Evolutionary conservation across 108 stramenopile species (phyloP), one percentile per base, ranked within the genome.

Genomic region (Skeletonema grethae): DNA sequence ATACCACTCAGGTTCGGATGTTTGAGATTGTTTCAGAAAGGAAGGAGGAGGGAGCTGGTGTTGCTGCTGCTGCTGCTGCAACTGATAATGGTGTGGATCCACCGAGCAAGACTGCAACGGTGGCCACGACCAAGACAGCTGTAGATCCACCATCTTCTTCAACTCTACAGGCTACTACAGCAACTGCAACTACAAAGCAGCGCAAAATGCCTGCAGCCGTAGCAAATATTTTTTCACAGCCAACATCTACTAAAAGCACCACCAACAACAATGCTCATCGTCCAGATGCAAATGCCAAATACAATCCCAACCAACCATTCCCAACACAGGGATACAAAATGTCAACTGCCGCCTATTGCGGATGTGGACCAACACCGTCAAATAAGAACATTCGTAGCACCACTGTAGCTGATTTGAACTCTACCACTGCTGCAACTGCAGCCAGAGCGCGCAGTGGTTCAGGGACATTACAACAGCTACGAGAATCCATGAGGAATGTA

Each of bases 311-410:
- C 0, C 36, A 55, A 34, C 70, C 77, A 9, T 72, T 67, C 25
- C 71, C 71, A 15, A 29, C 53, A 13, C 24, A 35, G 13, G 77
- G 69, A 6, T 70, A 66, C 18, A 53, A 61, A 31, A 53, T 79
- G 15, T 71, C 70, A 35, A 68, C 77, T 7, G 71, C 70, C 31
- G 77, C 77, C 16, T 68, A 79, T 55, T 67, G 66, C 24, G 71
- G 77, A 5, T 79, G 77, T 45, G 77, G 77, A 0, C 77, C 77
- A 11, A 79, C 76, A 46, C 76, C 76, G 1, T 43, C 41, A 15
- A 43, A 43, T 43, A 43, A 43, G 1, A 43, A 43, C 3, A 43
- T 34, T 48, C 50, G 34, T 41, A 6, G 16, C 8, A 20, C 12
- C n/a, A 13, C 32, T 34, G 0, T 3, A 3, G 1, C 7, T 34